Evolutionary conservation across 2,329 filamentous ascomycete species (phyloP).

Genomic region (Colletotrichum nymphaeae): DNA sequence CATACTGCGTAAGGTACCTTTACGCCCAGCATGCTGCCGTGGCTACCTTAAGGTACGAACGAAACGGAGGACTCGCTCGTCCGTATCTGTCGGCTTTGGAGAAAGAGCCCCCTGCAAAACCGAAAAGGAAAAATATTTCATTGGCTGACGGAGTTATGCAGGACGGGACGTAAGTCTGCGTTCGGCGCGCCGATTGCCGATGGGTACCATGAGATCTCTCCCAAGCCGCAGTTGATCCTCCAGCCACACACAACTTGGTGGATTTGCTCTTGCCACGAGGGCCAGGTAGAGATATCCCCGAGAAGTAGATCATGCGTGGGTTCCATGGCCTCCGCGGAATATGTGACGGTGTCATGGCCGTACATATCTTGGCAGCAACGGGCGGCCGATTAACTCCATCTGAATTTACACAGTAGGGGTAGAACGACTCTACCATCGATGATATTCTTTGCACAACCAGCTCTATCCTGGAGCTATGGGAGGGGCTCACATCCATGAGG

Average conservation of each 20-base stretch:
- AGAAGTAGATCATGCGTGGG: not conserved
- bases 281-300: not conserved
- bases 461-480: not conserved
- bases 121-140: conserved; percentile 13
- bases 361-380: not conserved
- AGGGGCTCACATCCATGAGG: not conserved
- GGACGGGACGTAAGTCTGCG: not conserved
- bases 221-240: not conserved
- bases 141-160: not conserved
- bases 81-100: conserved; percentile 14
- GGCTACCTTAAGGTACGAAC: not conserved
- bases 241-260: not conserved
- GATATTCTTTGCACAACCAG: not conserved
- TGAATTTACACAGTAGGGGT: not conserved
- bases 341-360: not conserved
- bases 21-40: no score
- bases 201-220: not conserved
- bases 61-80: not conserved
- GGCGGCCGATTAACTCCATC: not conserved
- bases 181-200: conserved; percentile 8
- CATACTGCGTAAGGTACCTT: no score
- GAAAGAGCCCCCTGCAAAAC: not conserved
- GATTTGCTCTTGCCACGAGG: not conserved
- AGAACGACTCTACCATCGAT: not conserved
- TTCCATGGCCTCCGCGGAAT: not conserved